These are phyloP conservation scores for Alternaria sp. DNA, from an alignment of 2,329 filamentous ascomycete genomes.

Conservation along the genomic window DNA sequence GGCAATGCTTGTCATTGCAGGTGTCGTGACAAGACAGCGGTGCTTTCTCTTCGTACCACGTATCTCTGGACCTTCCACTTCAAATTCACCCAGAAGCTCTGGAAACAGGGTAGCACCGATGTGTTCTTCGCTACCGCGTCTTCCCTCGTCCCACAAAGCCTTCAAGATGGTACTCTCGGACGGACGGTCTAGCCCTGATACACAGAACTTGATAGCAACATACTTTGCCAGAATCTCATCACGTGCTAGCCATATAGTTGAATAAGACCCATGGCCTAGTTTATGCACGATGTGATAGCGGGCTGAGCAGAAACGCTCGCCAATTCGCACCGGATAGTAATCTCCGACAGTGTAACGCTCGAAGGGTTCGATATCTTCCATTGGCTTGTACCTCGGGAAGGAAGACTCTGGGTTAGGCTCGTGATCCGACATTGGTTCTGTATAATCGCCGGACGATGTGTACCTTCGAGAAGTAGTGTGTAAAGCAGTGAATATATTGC, in stretches of 20 bases:
- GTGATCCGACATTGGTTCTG: neutral
- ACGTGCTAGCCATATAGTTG: neutral
- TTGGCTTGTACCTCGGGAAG: neutral
- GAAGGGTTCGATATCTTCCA: conserved; percentile 12
- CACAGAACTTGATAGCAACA: conserved; percentile 15
- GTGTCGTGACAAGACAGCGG: conserved; percentile 46
- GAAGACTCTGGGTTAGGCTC: neutral
- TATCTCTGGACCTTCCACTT: conserved; percentile 40
- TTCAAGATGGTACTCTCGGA: conserved; percentile 8
- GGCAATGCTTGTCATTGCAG: conserved; percentile 33
- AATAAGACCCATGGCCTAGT: neutral
- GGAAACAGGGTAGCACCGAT: neutral
- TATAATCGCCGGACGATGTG: neutral
- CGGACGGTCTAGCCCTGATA: conserved; percentile 5
- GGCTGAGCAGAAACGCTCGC: neutral
- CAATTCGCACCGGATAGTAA: neutral
- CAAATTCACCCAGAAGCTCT: conserved; percentile 33
- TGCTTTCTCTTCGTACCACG: conserved; percentile 27
- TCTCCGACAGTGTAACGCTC: conserved; percentile 1
- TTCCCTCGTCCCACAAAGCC: conserved; percentile 2
- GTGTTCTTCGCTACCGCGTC: neutral
- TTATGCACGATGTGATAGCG: neutral
- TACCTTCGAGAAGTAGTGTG: neutral
- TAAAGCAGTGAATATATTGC: neutral
- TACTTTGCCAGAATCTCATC: neutral